Evolutionary conservation across 257 asterid species (phyloP).

Genomic region (Salvia rosmarinus): DNA sequence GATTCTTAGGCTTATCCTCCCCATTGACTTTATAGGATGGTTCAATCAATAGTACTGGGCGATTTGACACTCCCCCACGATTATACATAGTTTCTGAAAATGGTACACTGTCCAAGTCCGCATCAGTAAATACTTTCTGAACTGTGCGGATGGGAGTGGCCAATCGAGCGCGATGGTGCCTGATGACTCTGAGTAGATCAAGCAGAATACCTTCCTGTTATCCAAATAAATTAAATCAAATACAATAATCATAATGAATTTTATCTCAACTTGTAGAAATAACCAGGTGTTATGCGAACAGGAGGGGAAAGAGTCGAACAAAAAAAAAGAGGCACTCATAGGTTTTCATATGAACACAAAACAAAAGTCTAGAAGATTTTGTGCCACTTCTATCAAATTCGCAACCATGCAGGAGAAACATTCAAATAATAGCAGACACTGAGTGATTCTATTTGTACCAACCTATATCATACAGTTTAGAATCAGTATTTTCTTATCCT

Average conservation of each 20-base stretch:
- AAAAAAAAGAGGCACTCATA: no score
- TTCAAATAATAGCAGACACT: background rate
- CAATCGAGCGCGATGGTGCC: slow-evolving; percentile 92
- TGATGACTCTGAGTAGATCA: slow-evolving; percentile 91
- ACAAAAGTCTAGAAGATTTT: background rate
- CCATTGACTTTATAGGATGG: slow-evolving; percentile 81
- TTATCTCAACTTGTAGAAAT: background rate
- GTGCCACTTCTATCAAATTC: background rate
- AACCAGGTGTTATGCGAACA: background rate
- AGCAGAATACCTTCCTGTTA: slow-evolving; percentile 81
- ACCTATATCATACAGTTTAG: background rate
- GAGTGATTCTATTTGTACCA: background rate
- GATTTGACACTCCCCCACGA: slow-evolving; percentile 57
- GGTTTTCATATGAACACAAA: background rate
- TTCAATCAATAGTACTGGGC: slow-evolving; percentile 70
- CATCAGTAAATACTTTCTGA: slow-evolving; percentile 76
- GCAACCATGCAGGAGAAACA: background rate
- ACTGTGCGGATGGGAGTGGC: slow-evolving; percentile 99
- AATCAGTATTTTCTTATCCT: background rate
- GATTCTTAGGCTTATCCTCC: slow-evolving; percentile 69
- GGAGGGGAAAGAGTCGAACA: background rate
- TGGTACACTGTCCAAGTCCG: slow-evolving; percentile 81
- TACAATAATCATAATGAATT: background rate
- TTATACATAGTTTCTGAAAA: slow-evolving; percentile 63
- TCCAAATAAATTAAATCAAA: slow-evolving; percentile 27